Conservation (phyloP, 208 protist genomes). For the Wallacemonas collosoma region DNA sequence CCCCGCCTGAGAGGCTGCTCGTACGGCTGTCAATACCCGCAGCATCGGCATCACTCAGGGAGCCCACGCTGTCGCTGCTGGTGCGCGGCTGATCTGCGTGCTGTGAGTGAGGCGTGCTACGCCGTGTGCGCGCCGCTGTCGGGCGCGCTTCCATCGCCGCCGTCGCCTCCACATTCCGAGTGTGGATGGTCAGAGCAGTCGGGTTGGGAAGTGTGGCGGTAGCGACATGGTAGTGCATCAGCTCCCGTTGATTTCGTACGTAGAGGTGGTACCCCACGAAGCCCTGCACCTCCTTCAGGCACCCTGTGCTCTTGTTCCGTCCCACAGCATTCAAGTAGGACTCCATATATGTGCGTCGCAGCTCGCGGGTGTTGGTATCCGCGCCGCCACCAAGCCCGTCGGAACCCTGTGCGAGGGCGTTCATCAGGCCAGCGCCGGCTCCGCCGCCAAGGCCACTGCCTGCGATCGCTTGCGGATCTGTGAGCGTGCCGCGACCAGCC, state of each 20-base stretch:
- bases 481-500: background rate
- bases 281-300: constrained; percentile 52
- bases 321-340: constrained; percentile 43
- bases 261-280: constrained; percentile 51
- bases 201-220: background rate
- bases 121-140: background rate
- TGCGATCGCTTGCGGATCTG: no score
- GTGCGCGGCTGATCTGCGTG: no score
- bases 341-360: constrained; percentile 45
- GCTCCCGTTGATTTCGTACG: constrained; percentile 25
- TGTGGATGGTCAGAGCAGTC: no score
- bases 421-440: background rate
- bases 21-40: background rate
- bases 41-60: no score
- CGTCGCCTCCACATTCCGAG: no score
- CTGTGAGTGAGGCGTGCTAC: background rate
- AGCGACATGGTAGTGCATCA: constrained; percentile 13
- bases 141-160: no score
- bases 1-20: background rate
- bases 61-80: no score
- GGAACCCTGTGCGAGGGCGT: background rate
- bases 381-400: constrained; percentile 2
- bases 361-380: constrained; percentile 24
- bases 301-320: constrained; percentile 24
- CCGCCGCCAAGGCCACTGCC: background rate